A percentile compares a stretch with the other conserved stretches of the same genome.
These are phyloP conservation scores for Dichomitus squalens DNA, from an alignment of 1,284 basidiomycete species.

Conservation along the genomic window DNA sequence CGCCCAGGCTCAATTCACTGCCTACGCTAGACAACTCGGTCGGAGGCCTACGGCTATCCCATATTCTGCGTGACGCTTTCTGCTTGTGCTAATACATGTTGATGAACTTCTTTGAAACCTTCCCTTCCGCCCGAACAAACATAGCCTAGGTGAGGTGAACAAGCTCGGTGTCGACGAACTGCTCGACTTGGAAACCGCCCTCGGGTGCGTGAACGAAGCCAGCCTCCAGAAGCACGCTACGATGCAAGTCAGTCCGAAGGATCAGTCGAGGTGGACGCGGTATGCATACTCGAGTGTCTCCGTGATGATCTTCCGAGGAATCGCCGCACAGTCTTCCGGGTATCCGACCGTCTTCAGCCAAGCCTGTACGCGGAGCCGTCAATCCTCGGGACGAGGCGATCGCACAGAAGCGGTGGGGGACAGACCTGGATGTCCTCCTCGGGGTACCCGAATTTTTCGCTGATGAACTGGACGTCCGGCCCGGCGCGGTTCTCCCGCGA, in stretches of 20 bases:
- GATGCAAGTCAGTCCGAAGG: background rate
- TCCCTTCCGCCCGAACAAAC: background rate
- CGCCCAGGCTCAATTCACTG: too few species aligned
- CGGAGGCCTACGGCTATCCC: too few species aligned
- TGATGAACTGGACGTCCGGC: slow-evolving; percentile 75
- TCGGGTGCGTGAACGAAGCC: slow-evolving; percentile 69
- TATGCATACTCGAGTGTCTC: slow-evolving; percentile 68
- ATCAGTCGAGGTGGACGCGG: background rate
- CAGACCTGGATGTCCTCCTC: slow-evolving; percentile 74
- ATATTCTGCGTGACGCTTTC: too few species aligned
- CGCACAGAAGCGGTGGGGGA: slow-evolving; percentile 14
- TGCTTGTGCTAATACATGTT: too few species aligned
- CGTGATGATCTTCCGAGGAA: slow-evolving; percentile 63
- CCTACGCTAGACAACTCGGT: too few species aligned
- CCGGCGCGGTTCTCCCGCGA: slow-evolving; percentile 60
- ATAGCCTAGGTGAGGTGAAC: slow-evolving; percentile 41
- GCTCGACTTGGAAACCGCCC: slow-evolving; percentile 56
- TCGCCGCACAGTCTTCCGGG: slow-evolving; percentile 63
- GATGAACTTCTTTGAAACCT: too few species aligned
- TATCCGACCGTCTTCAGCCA: slow-evolving; percentile 85
- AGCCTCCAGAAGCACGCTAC: slow-evolving; percentile 72
- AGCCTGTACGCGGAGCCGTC: slow-evolving; percentile 44
- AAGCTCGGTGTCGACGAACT: slow-evolving; percentile 65
- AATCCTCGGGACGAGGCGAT: slow-evolving; percentile 18
- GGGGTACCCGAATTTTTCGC: slow-evolving; percentile 78